phyloP scores from a whole-genome alignment of 2,329 filamentous ascomycete species.

The Xylariaceae sp. region DNA sequence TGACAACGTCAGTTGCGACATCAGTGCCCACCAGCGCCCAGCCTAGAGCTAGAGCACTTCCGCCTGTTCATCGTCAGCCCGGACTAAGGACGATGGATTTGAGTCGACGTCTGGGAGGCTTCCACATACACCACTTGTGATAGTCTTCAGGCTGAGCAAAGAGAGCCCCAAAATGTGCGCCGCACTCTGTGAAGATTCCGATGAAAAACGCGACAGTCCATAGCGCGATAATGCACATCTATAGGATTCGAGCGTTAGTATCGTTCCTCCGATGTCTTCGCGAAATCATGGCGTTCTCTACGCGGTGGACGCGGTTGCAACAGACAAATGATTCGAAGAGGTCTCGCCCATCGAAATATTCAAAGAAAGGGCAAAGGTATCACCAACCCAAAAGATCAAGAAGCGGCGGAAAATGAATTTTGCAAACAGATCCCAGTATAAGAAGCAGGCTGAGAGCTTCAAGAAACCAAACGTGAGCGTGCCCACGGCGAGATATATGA shows the following conservation, averaged over 20 bases:
- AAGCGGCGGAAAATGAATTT: slow-evolving; percentile 5
- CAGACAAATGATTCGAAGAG: no score
- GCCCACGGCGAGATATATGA: slow-evolving; percentile 1
- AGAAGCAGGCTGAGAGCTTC: slow-evolving; percentile 7
- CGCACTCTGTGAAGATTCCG: background rate
- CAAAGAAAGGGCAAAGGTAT: no score
- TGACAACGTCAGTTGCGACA: slow-evolving; percentile 7
- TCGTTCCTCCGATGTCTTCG: no score
- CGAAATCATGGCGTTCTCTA: no score
- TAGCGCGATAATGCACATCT: background rate
- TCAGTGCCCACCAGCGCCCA: slow-evolving; percentile 1
- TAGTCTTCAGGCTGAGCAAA: background rate
- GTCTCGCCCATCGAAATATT: no score
- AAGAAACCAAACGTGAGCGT: slow-evolving; percentile 2
- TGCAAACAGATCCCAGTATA: slow-evolving; percentile 12
- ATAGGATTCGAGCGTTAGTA: no score
- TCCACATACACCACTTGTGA: background rate
- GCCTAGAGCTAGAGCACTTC: background rate
- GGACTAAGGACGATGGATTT: no score
- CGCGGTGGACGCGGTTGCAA: no score
- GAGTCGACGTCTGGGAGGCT: no score
- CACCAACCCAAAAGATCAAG: slow-evolving; percentile 7
- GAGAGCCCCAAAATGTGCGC: background rate
- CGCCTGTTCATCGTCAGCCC: no score
- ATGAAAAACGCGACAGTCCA: background rate